These are phyloP conservation scores for Fonsecaea monophora DNA, from an alignment of 2,329 filamentous ascomycete genomes.

Conservation along the genomic window DNA sequence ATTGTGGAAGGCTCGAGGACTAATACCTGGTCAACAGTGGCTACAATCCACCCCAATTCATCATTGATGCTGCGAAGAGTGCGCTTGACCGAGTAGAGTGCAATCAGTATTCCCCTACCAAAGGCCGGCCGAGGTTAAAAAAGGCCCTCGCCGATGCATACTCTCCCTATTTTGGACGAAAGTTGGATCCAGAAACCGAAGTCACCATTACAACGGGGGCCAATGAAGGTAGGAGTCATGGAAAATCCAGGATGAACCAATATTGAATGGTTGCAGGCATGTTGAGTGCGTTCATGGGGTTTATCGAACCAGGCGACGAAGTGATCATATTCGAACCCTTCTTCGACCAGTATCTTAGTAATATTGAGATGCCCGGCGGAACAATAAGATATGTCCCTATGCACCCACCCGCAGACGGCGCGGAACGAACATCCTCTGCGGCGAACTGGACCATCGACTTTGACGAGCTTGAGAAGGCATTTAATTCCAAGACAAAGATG, in stretches of 20 bases:
- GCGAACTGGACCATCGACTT: slow-evolving; percentile 89
- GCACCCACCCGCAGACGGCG: slow-evolving; percentile 82
- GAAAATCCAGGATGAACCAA: background rate
- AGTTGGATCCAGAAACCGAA: slow-evolving; percentile 85
- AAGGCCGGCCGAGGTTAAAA: slow-evolving; percentile 83
- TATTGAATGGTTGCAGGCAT: slow-evolving; percentile 63
- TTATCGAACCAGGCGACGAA: slow-evolving; percentile 92
- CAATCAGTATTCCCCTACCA: slow-evolving; percentile 97
- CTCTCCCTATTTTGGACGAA: slow-evolving; percentile 82
- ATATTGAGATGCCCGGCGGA: slow-evolving; percentile 97
- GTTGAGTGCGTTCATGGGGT: slow-evolving; percentile 97
- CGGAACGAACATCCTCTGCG: slow-evolving; percentile 79
- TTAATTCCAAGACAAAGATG: slow-evolving; percentile 92
- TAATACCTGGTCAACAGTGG: slow-evolving; percentile 55
- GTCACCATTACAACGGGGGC: slow-evolving; percentile 85
- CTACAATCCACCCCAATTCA: slow-evolving; percentile 92
- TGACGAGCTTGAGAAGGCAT: slow-evolving; percentile 76
- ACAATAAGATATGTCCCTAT: slow-evolving; percentile 96
- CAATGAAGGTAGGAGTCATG: slow-evolving; percentile 51
- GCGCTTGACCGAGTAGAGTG: slow-evolving; percentile 91
- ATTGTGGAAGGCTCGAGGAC: slow-evolving; percentile 9
- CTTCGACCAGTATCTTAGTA: slow-evolving; percentile 99
- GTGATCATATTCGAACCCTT: slow-evolving; percentile 98
- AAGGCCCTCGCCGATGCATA: slow-evolving; percentile 94
- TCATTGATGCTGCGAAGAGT: slow-evolving; percentile 87